Conservation (phyloP, 371 early-diverging fungal species). For the Parasitella parasitica region DNA sequence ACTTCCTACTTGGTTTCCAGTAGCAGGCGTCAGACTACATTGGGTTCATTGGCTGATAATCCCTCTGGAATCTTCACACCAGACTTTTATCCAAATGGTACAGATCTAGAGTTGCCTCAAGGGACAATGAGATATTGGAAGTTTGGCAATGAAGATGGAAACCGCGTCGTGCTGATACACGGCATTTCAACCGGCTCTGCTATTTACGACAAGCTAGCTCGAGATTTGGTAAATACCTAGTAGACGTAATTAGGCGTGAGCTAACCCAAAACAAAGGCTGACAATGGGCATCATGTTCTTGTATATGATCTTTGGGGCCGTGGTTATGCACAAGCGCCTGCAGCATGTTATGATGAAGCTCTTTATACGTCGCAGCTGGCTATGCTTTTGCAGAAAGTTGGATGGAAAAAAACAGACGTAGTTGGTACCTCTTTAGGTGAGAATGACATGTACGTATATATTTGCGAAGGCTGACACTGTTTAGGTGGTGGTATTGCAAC, state of each 20-base stretch:
- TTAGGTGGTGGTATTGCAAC: slow-evolving; percentile 56
- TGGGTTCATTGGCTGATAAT: slow-evolving; percentile 32
- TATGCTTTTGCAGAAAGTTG: slow-evolving; percentile 51
- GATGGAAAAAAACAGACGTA: slow-evolving; percentile 48
- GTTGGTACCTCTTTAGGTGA: slow-evolving; percentile 58
- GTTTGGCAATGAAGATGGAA: slow-evolving; percentile 51
- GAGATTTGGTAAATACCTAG: slow-evolving; percentile 30
- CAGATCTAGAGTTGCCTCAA: slow-evolving; percentile 34
- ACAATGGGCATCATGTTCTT: slow-evolving; percentile 47
- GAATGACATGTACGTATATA: no score
- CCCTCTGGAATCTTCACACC: slow-evolving; percentile 30
- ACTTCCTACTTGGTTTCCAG: slow-evolving; percentile 1
- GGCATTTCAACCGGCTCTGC: slow-evolving; percentile 49
- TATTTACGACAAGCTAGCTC: slow-evolving; percentile 29
- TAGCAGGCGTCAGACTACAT: neutral
- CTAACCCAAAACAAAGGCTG: slow-evolving; percentile 28
- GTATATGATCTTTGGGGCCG: slow-evolving; percentile 58
- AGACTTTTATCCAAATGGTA: slow-evolving; percentile 44
- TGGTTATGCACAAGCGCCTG: slow-evolving; percentile 55
- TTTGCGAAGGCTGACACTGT: no score
- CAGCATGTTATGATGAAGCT: slow-evolving; percentile 38
- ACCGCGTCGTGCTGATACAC: slow-evolving; percentile 56
- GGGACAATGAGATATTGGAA: slow-evolving; percentile 58
- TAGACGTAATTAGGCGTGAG: neutral
- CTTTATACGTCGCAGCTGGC: slow-evolving; percentile 52